phyloP scores from a whole-genome alignment of 768 basidiomycete species.

The Xerocomus brunneocitrinus region DNA sequence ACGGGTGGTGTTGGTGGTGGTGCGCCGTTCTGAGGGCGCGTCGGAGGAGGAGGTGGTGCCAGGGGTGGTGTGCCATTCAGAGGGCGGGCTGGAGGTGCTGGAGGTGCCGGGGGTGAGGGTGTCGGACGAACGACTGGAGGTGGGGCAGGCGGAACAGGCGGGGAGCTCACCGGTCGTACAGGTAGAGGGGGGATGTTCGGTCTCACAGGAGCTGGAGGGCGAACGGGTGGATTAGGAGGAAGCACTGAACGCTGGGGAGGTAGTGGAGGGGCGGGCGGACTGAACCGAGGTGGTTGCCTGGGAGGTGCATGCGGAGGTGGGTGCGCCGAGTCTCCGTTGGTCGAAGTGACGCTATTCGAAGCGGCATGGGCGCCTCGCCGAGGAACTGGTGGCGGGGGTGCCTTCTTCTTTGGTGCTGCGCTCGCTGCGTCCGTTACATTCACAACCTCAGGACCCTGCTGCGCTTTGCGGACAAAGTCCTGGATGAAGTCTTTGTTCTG shows the following conservation, averaged over 20 bases:
- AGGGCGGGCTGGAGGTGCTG: slow-evolving; percentile 20
- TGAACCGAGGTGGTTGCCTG: slow-evolving; percentile 27
- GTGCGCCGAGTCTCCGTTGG: slow-evolving; percentile 21
- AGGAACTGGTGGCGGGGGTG: slow-evolving; percentile 36
- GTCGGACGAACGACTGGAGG: slow-evolving; percentile 19
- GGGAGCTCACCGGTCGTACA: slow-evolving; percentile 31
- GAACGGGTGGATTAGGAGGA: slow-evolving; percentile 21
- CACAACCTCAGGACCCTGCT: slow-evolving; percentile 30
- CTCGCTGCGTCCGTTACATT: slow-evolving; percentile 35
- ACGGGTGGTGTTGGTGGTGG: slow-evolving; percentile 35
- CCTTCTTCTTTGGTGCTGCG: slow-evolving; percentile 43
- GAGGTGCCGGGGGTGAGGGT: slow-evolving; percentile 23
- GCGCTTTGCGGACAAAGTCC: slow-evolving; percentile 59
- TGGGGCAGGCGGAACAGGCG: slow-evolving; percentile 30
- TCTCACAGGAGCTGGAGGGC: slow-evolving; percentile 31
- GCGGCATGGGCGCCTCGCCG: slow-evolving; percentile 24
- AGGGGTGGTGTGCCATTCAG: slow-evolving; percentile 28
- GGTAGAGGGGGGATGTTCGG: slow-evolving; percentile 29
- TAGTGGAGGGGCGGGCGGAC: slow-evolving; percentile 11
- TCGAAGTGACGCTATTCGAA: slow-evolving; percentile 24
- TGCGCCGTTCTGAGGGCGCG: slow-evolving; percentile 16
- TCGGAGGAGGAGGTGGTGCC: slow-evolving; percentile 24
- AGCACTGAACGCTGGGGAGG: slow-evolving; percentile 28
- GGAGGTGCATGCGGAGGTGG: slow-evolving; percentile 32
- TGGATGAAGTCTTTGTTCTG: slow-evolving; percentile 88